Conservation (phyloP, 208 protist species). For the Crithidia thermophila region DNA sequence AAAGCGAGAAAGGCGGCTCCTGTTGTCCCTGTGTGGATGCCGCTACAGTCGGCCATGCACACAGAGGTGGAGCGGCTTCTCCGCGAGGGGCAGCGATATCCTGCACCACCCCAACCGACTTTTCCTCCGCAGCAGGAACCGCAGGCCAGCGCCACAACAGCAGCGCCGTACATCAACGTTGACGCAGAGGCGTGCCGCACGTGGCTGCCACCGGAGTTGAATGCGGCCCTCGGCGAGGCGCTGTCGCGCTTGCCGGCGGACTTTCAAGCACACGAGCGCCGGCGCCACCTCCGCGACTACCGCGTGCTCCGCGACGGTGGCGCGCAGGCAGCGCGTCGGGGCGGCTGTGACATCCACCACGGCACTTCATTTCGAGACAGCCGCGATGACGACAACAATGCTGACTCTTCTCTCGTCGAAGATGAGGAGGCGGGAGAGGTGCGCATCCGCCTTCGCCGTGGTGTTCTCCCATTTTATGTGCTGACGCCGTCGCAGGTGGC, state of each 20-base stretch:
- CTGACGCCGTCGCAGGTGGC: slow-evolving; percentile 19
- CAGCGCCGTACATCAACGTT: background rate
- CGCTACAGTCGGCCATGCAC: slow-evolving; percentile 31
- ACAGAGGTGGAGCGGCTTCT: slow-evolving; percentile 42
- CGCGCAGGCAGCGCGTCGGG: slow-evolving; percentile 10
- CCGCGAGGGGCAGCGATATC: slow-evolving; percentile 24
- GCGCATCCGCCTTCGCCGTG: slow-evolving; percentile 13
- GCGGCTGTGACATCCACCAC: slow-evolving; percentile 11
- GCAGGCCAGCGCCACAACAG: background rate
- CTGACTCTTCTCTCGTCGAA: background rate
- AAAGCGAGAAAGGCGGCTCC: background rate
- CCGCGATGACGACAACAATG: background rate
- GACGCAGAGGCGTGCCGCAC: slow-evolving; percentile 3
- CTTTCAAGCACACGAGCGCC: slow-evolving; percentile 4
- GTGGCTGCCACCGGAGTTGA: slow-evolving; percentile 26
- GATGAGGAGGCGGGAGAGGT: background rate
- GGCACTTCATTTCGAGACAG: too few relatives aligned
- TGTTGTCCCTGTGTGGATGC: slow-evolving; percentile 38
- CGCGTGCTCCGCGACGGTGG: slow-evolving; percentile 14
- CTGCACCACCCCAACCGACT: background rate
- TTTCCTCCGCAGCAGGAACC: background rate
- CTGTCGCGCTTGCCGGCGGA: slow-evolving; percentile 16
- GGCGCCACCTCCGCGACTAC: slow-evolving; percentile 17
- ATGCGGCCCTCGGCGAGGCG: slow-evolving; percentile 17
- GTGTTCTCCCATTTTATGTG: slow-evolving; percentile 12